Conservation (phyloP, 2,329 filamentous ascomycete species). For the Botrytis hyacinthi region DNA sequence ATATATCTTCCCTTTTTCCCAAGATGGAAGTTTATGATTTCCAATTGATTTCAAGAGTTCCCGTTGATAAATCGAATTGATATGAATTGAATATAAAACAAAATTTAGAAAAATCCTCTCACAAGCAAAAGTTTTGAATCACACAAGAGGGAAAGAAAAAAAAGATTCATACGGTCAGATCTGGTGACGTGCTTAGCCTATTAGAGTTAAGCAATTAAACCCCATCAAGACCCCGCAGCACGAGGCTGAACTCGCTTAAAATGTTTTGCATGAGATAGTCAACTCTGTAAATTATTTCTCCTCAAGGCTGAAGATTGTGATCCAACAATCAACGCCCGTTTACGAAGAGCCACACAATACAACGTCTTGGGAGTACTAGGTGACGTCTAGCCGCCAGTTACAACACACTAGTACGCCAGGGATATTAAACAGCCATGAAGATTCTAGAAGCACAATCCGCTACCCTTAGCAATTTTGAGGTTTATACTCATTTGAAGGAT, state of each 20-base stretch:
- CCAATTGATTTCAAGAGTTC: not conserved
- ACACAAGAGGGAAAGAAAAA: not conserved
- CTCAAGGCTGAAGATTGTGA: conserved; percentile 22
- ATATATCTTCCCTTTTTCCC: not conserved
- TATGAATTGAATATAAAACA: not conserved
- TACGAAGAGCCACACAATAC: not conserved
- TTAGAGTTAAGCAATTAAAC: conserved; percentile 4
- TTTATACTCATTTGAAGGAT: conserved; percentile 62
- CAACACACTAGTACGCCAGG: not conserved
- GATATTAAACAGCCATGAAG: conserved; percentile 49
- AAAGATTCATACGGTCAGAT: conserved; percentile 3
- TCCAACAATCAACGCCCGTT: conserved; percentile 1
- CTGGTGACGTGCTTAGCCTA: conserved; percentile 19
- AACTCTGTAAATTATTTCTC: conserved; percentile 10
- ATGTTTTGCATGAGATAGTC: conserved; percentile 19
- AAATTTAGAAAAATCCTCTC: not conserved
- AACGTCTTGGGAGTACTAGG: conserved; percentile 5
- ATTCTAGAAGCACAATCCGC: conserved; percentile 69
- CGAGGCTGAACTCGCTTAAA: conserved; percentile 19
- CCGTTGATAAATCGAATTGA: not conserved
- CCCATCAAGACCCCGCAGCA: conserved; percentile 14
- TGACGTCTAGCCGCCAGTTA: not conserved
- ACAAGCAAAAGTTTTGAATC: conserved; percentile 4
- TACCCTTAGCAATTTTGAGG: conserved; percentile 70
- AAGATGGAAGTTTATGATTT: not conserved